These are phyloP conservation scores for Pontederia paniculata DNA, from an alignment of 176 grass and related monocot species.

Conservation along the genomic window DNA sequence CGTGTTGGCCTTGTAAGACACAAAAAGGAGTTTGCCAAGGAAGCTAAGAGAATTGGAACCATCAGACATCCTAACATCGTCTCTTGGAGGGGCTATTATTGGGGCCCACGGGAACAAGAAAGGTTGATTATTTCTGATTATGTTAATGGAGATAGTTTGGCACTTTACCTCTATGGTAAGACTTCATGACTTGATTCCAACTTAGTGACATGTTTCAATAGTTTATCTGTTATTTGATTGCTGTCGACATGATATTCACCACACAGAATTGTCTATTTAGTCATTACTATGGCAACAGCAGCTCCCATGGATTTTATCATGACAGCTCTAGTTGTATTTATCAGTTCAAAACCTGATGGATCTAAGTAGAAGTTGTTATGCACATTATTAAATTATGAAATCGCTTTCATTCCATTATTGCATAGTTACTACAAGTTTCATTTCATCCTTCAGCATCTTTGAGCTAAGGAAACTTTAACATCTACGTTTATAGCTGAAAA, in stretches of 20 bases:
- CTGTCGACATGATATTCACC: neutral
- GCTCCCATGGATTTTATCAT: too few relatives aligned
- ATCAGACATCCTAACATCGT: conserved; percentile 74
- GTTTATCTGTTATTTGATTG: neutral
- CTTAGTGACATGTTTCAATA: conserved; percentile 1
- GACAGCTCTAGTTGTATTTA: too few relatives aligned
- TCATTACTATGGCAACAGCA: too few relatives aligned
- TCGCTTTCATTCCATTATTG: too few relatives aligned
- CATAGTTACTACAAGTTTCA: too few relatives aligned
- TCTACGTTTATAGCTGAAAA: too few relatives aligned
- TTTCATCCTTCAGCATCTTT: too few relatives aligned
- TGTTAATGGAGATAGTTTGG: conserved; percentile 56
- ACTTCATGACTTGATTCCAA: conserved; percentile 19
- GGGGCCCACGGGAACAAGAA: conserved; percentile 91
- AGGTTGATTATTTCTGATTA: conserved; percentile 89
- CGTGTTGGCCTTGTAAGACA: conserved; percentile 74
- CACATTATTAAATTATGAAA: too few relatives aligned
- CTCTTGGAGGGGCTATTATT: conserved; percentile 85
- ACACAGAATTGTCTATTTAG: too few relatives aligned
- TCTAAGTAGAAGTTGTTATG: too few relatives aligned
- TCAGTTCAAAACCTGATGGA: too few relatives aligned
- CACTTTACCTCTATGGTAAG: conserved; percentile 87
- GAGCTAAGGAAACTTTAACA: too few relatives aligned
- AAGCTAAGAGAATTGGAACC: conserved; percentile 71
- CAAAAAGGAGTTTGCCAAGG: conserved; percentile 85